These are phyloP conservation scores for Rhizopus arrhizus DNA, from an alignment of 371 early-diverging fungal species.

Conservation along the genomic window DNA sequence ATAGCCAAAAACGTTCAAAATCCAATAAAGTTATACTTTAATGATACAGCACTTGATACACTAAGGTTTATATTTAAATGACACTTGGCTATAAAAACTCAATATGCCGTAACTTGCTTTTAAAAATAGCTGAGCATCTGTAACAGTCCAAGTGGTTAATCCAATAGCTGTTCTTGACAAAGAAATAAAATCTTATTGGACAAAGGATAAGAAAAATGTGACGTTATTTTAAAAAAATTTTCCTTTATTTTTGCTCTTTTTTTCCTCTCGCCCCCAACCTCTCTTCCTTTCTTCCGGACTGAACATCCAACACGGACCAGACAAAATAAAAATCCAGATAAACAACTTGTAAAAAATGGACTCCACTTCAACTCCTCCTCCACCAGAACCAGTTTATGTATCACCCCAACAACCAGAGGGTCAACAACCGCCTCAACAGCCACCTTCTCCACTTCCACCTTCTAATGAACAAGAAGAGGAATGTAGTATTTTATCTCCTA, in stretches of 20 bases:
- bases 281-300: constrained; percentile 2
- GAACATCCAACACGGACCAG: constrained; percentile 7
- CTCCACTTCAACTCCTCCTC: constrained; percentile 6
- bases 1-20: too few species aligned
- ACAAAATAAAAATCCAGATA: constrained; percentile 1
- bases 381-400: constrained; percentile 1
- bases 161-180: not conserved
- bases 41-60: too few species aligned
- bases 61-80: too few species aligned
- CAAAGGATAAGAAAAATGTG: not conserved
- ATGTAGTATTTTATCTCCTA: constrained; percentile 45
- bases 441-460: not conserved
- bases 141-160: not conserved
- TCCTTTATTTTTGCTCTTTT: not conserved
- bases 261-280: not conserved
- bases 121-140: too few species aligned
- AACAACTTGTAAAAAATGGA: not conserved
- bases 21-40: too few species aligned
- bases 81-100: too few species aligned
- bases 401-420: not conserved
- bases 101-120: too few species aligned
- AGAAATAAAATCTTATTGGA: not conserved
- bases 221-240: constrained; percentile 5
- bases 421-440: constrained; percentile 6
- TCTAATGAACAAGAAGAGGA: constrained; percentile 26